Conservation (phyloP, 2,329 filamentous ascomycete genomes). For the Gyromitra esculenta region DNA sequence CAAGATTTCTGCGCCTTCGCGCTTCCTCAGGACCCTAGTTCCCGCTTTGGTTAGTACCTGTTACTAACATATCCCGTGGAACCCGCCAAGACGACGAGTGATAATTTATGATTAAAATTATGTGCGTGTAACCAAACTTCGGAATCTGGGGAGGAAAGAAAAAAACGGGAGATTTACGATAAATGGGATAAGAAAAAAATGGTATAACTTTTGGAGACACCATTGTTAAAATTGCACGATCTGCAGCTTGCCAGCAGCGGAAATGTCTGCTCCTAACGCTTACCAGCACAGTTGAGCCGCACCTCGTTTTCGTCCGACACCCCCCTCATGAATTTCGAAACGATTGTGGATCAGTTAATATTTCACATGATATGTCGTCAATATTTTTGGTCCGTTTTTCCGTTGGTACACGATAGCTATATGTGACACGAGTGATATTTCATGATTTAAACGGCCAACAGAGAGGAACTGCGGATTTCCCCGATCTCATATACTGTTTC, state of each 20-base stretch:
- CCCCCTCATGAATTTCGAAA: background rate
- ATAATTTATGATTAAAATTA: background rate
- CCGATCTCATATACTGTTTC: conserved; percentile 9
- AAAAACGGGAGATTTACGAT: conserved; percentile 1
- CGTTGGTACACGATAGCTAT: background rate
- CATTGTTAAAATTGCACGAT: background rate
- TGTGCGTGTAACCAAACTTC: conserved; percentile 41
- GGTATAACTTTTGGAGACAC: background rate
- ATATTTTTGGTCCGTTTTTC: conserved; percentile 1
- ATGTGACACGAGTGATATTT: conserved; percentile 35
- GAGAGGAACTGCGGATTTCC: conserved; percentile 1
- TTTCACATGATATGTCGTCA: background rate
- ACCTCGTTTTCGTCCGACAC: conserved; percentile 3
- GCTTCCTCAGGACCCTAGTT: conserved; percentile 13
- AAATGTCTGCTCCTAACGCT: background rate
- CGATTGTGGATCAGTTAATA: background rate
- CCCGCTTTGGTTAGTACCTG: conserved; percentile 26
- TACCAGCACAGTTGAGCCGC: conserved; percentile 7
- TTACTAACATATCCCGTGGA: conserved; percentile 39
- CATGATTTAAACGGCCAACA: conserved; percentile 7
- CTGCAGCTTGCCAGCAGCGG: background rate
- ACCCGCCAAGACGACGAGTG: conserved; percentile 46
- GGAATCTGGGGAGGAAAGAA: conserved; percentile 28
- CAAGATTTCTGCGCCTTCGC: background rate
- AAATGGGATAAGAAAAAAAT: conserved; percentile 16